Percentiles rank a stretch among this genome's conserved stretches.
Conservation (phyloP, 331 rosid genomes). For the Dryas integrifolia region DNA sequence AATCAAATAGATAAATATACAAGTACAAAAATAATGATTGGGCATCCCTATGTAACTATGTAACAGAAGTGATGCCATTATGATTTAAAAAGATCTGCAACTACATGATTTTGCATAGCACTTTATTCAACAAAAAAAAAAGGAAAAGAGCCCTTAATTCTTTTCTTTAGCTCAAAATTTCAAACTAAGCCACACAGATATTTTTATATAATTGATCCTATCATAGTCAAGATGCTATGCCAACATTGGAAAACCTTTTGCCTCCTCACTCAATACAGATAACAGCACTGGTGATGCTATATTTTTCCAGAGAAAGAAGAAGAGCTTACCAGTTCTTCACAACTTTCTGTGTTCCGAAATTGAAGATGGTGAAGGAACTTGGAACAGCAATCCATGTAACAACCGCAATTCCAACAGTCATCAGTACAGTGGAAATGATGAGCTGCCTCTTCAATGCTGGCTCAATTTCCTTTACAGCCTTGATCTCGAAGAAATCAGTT, state of each 20-base stretch:
- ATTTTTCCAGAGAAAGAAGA: not conserved
- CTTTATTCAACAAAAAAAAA: not conserved
- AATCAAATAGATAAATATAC: not conserved
- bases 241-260: not conserved
- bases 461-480: constrained; percentile 87
- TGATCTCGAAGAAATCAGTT: constrained; percentile 89
- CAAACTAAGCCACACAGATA: not conserved
- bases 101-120: not conserved
- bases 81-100: not conserved
- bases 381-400: constrained; percentile 82
- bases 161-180: not conserved
- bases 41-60: not conserved
- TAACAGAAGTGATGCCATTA: not conserved
- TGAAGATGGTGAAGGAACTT: constrained; percentile 77
- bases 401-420: constrained; percentile 81
- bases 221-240: too few relatives aligned
- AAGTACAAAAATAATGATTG: not conserved
- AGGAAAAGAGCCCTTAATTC: not conserved
- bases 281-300: too few relatives aligned
- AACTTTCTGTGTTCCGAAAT: constrained; percentile 76
- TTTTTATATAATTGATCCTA: not conserved
- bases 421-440: constrained; percentile 70
- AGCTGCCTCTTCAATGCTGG: constrained; percentile 90
- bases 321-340: constrained; percentile 70
- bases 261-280: too few relatives aligned